Evolutionary conservation across 208 protist genomes (phyloP), one percentile per base, ranked within the genome.

Genomic region (Leptomonas pyrrhocoris): DNA sequence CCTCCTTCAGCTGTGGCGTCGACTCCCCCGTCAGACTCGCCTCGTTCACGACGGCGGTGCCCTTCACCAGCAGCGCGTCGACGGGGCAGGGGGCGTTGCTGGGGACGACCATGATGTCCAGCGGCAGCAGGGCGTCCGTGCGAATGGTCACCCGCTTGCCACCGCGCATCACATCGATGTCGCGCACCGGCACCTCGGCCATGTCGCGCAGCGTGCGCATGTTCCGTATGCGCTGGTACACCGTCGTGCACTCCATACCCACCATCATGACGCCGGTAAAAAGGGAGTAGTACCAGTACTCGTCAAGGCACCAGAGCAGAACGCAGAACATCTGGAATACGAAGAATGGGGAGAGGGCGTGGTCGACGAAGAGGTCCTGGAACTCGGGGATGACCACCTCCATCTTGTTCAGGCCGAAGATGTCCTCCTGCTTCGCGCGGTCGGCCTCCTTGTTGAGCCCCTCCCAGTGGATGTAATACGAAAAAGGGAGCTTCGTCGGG

Each of bases 311-410:
- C 97, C 96, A 98, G 7, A 98, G 84, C 18, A 98, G 73, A 31
- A 98, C 94, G 74, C 96, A 98, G 73, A 98, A 98, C 85, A 99
- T 96, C 84, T 99, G 98, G 69, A 99, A 99, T 2, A 99, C 95
- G 77, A 99, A 99, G 83, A 99, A 99, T 16, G 98, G 98, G 7
- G 96, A 92, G 21, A 98, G 73, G 27, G 94, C 93, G 76, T 99
- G 98, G 70, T 99, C 97, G 34, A 96, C 89, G 51, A 99, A 98
- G 49, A 99, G 86, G 53, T 93, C 89, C 28, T 90, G 75, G 68
- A 99, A 99, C 40, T 93, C 82, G n/a, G 97, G 98, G 43, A 98
- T 84, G n/a, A 94, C 87, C 36, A 99, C 95, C 49, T 93, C 85
- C 85, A 98, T 98, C 57, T 84, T 82, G 79, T 97, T 97, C 13